Percentiles rank a stretch among this genome's conserved stretches.
Evolutionary conservation across 2,329 filamentous ascomycete genomes (phyloP).

Genomic region (Teratosphaeria zuluensis): DNA sequence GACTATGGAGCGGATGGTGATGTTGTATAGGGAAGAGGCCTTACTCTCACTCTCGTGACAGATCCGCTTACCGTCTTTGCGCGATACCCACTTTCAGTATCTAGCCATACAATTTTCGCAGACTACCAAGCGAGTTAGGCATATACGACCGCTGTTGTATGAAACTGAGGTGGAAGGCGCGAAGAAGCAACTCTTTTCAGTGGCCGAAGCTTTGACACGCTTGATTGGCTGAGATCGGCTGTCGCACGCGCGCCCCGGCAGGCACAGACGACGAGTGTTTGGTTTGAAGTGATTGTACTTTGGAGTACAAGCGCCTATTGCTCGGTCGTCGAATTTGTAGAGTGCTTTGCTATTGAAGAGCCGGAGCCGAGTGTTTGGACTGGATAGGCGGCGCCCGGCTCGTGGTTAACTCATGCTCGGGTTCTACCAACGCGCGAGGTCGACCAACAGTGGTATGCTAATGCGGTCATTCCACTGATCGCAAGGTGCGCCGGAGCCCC

Average conservation of each 20-base stretch:
- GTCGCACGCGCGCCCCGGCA: not conserved
- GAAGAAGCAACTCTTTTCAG: not conserved
- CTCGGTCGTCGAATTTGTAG: not conserved
- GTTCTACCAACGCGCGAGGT: not conserved
- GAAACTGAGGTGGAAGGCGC: not conserved
- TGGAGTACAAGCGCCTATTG: not conserved
- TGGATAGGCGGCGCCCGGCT: not conserved
- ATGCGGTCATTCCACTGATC: not conserved
- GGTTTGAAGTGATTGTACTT: not conserved
- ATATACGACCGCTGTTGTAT: not conserved
- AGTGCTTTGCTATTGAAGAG: not conserved
- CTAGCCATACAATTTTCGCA: not conserved
- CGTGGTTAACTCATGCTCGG: not conserved
- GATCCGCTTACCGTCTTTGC: not conserved
- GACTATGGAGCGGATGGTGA: not conserved
- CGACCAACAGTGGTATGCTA: not conserved
- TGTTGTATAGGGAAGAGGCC: not conserved
- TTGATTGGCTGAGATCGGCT: not conserved
- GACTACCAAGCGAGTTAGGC: not conserved
- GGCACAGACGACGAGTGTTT: not conserved
- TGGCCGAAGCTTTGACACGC: not conserved
- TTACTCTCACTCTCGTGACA: not conserved
- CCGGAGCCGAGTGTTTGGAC: not conserved
- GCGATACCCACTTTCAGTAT: not conserved
- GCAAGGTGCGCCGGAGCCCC: not conserved